Evolutionary conservation across 768 basidiomycete species (phyloP).

Genomic region (Auricularia auricula-judae): DNA sequence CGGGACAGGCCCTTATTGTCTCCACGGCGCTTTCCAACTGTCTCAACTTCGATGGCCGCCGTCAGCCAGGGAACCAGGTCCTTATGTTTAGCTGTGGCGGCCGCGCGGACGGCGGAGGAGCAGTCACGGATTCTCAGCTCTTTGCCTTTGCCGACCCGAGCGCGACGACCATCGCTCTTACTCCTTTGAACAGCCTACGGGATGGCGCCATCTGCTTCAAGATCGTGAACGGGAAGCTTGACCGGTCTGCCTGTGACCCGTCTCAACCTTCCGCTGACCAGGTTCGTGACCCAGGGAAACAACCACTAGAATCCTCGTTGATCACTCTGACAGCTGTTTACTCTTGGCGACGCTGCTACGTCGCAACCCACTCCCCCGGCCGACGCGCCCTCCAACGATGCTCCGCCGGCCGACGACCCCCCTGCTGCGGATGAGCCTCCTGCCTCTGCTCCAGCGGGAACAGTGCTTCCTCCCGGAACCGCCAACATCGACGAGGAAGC

Average conservation of each 20-base stretch:
- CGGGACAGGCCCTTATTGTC: constrained; percentile 3
- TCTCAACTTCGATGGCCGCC: constrained; percentile 5
- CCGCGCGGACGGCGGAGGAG: constrained; percentile 5
- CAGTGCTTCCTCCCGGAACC: too few species aligned
- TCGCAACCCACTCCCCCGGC: background rate
- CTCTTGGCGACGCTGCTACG: background rate
- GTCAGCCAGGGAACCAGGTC: constrained; percentile 5
- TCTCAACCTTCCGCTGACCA: background rate
- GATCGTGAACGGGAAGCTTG: background rate
- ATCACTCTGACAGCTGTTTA: background rate
- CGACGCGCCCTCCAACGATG: background rate
- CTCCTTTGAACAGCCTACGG: background rate
- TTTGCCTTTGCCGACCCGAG: constrained; percentile 2
- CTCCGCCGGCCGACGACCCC: background rate
- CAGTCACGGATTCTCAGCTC: constrained; percentile 3
- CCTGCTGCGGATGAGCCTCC: too few species aligned
- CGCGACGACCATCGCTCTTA: background rate
- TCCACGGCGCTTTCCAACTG: background rate
- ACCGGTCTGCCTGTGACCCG: background rate
- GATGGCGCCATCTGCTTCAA: background rate
- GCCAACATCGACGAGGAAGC: background rate
- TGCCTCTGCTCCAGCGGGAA: too few species aligned
- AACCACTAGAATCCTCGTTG: background rate
- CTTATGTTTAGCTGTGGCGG: constrained; percentile 6
- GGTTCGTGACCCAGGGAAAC: background rate